Conservation (phyloP, 345 rosid species). For the Erodium maritimum region DNA sequence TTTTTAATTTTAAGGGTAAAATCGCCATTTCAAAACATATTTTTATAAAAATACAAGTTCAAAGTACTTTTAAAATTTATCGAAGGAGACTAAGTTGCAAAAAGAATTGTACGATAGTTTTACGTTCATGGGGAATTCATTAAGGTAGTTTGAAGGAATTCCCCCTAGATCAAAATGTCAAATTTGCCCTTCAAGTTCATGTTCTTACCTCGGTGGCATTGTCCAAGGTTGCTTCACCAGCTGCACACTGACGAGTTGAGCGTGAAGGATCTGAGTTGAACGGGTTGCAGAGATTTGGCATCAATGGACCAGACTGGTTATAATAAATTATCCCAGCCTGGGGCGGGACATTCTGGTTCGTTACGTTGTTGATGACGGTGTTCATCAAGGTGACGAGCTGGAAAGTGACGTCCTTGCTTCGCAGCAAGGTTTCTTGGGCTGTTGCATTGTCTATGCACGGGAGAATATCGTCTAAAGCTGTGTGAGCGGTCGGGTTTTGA, state of each 20-base stretch:
- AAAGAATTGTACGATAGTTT: no score
- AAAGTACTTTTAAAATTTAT: no score
- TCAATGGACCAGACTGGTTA: constrained; percentile 80
- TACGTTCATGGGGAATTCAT: no score
- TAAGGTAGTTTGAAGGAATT: no score
- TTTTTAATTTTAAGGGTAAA: no score
- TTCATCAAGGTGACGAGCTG: constrained; percentile 50
- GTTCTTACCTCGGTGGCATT: constrained; percentile 58
- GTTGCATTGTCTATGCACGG: constrained; percentile 93
- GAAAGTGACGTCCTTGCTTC: constrained; percentile 45
- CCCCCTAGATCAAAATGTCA: no score
- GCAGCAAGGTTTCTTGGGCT: constrained; percentile 62
- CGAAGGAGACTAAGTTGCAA: no score
- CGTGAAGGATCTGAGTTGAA: constrained; percentile 41
- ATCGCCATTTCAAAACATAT: no score
- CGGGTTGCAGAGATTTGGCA: constrained; percentile 81
- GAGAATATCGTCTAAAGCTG: constrained; percentile 82
- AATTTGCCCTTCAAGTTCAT: no score
- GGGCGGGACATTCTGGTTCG: constrained; percentile 46
- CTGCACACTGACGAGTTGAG: constrained; percentile 36
- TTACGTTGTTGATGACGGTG: constrained; percentile 28
- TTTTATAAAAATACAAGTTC: no score
- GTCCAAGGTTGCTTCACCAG: constrained; percentile 53
- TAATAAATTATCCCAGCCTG: constrained; percentile 26
- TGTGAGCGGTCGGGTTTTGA: constrained; percentile 67